phyloP scores from a whole-genome alignment of 2,329 filamentous ascomycete species.

The Neoarthrinium moseri region DNA sequence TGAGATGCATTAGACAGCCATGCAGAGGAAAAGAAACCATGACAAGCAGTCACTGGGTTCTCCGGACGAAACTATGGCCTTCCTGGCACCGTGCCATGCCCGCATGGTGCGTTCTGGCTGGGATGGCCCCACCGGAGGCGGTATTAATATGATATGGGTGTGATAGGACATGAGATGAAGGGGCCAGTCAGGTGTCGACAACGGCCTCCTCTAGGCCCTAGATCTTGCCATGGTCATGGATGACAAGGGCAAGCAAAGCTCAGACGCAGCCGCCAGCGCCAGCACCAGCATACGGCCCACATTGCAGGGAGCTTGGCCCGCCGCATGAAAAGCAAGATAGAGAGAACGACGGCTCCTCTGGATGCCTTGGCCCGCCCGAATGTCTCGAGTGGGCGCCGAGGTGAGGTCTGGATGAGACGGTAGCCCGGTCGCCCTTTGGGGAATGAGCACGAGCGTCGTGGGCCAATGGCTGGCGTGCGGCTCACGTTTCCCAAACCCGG shows the following conservation, averaged over 20 bases:
- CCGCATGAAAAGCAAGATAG: not conserved
- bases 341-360: not conserved
- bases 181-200: slow-evolving; percentile 5
- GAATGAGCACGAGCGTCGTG: not conserved
- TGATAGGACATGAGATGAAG: slow-evolving; percentile 2
- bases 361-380: not conserved
- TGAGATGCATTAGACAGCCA: not conserved
- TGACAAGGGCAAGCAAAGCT: not conserved
- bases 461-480: slow-evolving; percentile 11
- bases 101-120: too few relatives aligned
- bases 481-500: slow-evolving; percentile 2
- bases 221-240: not conserved
- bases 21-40: not conserved
- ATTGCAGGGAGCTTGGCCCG: not conserved
- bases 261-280: not conserved
- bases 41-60: not conserved
- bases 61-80: not conserved
- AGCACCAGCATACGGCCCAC: not conserved
- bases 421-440: not conserved
- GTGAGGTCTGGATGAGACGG: not conserved
- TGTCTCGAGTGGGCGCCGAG: not conserved
- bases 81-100: not conserved
- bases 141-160: not conserved
- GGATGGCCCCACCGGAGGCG: too few relatives aligned
- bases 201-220: not conserved